These are phyloP conservation scores for Polychaeton citri DNA, from an alignment of 2,329 filamentous ascomycete species.

Conservation along the genomic window DNA sequence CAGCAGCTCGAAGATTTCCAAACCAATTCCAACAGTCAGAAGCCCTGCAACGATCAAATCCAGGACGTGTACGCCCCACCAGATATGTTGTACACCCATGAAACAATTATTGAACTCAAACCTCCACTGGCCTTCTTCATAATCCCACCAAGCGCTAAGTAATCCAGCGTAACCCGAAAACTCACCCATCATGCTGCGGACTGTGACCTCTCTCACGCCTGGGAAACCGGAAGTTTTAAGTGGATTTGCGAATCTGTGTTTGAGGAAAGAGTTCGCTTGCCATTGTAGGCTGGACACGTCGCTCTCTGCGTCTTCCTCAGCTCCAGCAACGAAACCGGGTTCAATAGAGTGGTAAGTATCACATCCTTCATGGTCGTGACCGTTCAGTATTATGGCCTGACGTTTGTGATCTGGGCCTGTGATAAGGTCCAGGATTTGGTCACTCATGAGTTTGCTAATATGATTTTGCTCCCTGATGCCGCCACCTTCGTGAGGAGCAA, in stretches of 20 bases:
- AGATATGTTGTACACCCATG: slow-evolving; percentile 76
- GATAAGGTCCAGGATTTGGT: slow-evolving; percentile 66
- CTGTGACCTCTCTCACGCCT: slow-evolving; percentile 61
- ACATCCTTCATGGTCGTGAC: slow-evolving; percentile 91
- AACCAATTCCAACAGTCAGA: neutral
- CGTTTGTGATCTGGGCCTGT: slow-evolving; percentile 57
- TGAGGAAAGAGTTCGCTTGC: slow-evolving; percentile 2
- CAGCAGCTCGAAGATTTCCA: neutral
- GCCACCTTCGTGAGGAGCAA: slow-evolving; percentile 47
- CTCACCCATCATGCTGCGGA: slow-evolving; percentile 96
- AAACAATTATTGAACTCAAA: slow-evolving; percentile 69
- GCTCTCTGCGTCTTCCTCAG: neutral
- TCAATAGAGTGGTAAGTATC: slow-evolving; percentile 63
- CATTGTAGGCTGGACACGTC: slow-evolving; percentile 5
- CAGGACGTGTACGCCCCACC: slow-evolving; percentile 80
- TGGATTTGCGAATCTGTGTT: too few species aligned
- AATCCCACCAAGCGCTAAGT: slow-evolving; percentile 80
- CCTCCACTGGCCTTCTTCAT: slow-evolving; percentile 58
- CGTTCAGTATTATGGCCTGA: slow-evolving; percentile 70
- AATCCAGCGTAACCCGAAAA: slow-evolving; percentile 87
- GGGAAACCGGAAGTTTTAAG: neutral
- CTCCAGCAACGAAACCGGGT: neutral
- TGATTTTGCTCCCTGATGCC: slow-evolving; percentile 86
- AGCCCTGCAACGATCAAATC: slow-evolving; percentile 38
- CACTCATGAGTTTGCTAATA: slow-evolving; percentile 57